Conservation (phyloP, 371 early-diverging fungal genomes). For the Chytridiales sp. region DNA sequence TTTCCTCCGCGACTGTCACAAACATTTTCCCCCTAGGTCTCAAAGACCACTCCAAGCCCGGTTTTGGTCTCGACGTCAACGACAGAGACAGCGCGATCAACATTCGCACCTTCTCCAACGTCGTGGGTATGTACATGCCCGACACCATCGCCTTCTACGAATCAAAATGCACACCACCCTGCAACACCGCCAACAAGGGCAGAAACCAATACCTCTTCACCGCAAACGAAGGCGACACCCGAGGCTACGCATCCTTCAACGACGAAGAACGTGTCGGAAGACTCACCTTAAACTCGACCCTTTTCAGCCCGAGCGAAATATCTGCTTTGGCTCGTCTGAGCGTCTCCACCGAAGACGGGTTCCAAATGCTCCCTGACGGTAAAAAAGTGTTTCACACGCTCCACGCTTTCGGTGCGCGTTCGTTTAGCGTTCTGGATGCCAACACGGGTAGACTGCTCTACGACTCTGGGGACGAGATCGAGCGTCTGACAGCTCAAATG, state of each 20-base stretch:
- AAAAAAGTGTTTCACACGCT: constrained; percentile 4
- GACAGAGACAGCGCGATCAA: constrained; percentile 9
- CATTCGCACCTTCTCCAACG: constrained; percentile 1
- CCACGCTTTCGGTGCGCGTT: constrained; percentile 5
- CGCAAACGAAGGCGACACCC: constrained; percentile 11
- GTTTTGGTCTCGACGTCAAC: background rate
- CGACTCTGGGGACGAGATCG: constrained; percentile 10
- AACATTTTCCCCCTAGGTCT: constrained; percentile 8
- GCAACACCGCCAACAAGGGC: too few species aligned
- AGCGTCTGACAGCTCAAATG: background rate
- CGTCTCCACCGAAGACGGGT: constrained; percentile 11
- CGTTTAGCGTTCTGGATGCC: constrained; percentile 1
- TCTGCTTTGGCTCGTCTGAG: constrained; percentile 4
- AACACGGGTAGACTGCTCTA: background rate
- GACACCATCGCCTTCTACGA: constrained; percentile 15
- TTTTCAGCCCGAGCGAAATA: background rate
- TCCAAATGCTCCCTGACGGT: background rate
- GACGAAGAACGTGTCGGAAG: constrained; percentile 4
- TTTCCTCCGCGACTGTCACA: constrained; percentile 1
- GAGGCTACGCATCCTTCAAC: background rate
- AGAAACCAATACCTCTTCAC: constrained; percentile 9
- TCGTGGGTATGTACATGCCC: constrained; percentile 14
- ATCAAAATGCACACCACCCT: background rate
- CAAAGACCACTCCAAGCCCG: constrained; percentile 2
- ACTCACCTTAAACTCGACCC: background rate